Base-by-base conservation (phyloP, 768 basidiomycete species). In the Rhizopogon roseolus region DNA sequence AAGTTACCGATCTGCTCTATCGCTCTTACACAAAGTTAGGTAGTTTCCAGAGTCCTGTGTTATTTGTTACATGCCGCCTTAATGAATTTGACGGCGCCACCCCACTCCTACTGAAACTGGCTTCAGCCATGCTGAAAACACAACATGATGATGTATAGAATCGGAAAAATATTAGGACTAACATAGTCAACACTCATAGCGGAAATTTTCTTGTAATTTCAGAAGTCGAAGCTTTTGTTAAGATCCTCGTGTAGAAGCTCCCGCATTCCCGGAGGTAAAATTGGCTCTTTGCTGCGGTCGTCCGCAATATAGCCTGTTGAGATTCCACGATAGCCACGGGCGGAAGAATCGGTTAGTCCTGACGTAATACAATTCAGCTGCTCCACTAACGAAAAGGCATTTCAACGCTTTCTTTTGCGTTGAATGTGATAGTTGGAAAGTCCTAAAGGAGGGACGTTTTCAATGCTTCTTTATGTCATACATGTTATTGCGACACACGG, bases 351-450 rank as follows among this genome's bases (percentile, higher is more conserved):
- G 34, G 9, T 48, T 48, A 48, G 46, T 22, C 34, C 34, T 48
- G 14, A 48, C 22, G 19, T 48, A 48, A 22, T 16, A 34, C n/a
- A 27, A 28, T 49, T 49, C 13, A 9, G 29, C 5, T 9, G 44
- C 49, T 1, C 32, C 19, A 80, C 89, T 65, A 61, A 90, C 93
- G 75, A 76, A 99, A 99, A 0, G 97, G 97, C 97, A 99, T 99
- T 72, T 98, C 93, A 5, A 98, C 93, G 41, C 88, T 89, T 68
- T 99, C 97, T 61, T 83, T 85, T 4, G 80, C 66, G 61, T 88
- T 90, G 76, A 98, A 98, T 16, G 60, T 72, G 64, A 99, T 96
- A 0, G 93, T 96, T 0, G 97, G 97, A 68, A 83, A 83, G 62
- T 93, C 88, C 91, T 96, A 54, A 22, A n/a, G 44, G 46, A 19